Percentiles rank a stretch among this genome's conserved stretches.
These are phyloP conservation scores for Fusarium oxysporum DNA, from an alignment of 2,329 filamentous ascomycete species.

Conservation along the genomic window DNA sequence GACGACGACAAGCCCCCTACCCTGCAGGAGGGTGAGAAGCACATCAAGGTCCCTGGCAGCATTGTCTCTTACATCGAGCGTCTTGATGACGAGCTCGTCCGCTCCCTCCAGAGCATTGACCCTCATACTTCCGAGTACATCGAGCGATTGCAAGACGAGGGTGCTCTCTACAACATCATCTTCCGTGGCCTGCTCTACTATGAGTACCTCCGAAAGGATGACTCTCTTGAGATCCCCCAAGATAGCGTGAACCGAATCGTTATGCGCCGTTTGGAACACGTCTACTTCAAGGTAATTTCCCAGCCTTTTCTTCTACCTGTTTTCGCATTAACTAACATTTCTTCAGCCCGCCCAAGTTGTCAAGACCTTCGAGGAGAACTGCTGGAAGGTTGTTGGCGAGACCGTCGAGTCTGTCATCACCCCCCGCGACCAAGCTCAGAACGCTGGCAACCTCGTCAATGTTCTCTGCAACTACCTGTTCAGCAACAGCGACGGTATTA, in stretches of 20 bases:
- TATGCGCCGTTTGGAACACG: slow-evolving; percentile 93
- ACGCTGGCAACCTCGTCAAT: slow-evolving; percentile 82
- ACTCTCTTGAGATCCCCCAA: slow-evolving; percentile 78
- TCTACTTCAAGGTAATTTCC: slow-evolving; percentile 95
- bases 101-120: slow-evolving; percentile 97
- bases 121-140: slow-evolving; percentile 99
- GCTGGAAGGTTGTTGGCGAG: slow-evolving; percentile 83
- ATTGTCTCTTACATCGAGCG: slow-evolving; percentile 94
- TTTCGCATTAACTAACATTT: slow-evolving; percentile 14
- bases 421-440: slow-evolving; percentile 73
- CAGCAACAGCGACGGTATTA: slow-evolving; percentile 92
- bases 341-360: slow-evolving; percentile 85
- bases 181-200: slow-evolving; percentile 90
- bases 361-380: slow-evolving; percentile 92
- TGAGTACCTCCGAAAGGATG: slow-evolving; percentile 79
- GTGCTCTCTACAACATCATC: slow-evolving; percentile 89
- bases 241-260: slow-evolving; percentile 92
- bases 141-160: slow-evolving; percentile 92
- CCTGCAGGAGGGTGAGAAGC: slow-evolving; percentile 77
- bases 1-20: slow-evolving; percentile 94
- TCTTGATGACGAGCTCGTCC: slow-evolving; percentile 95
- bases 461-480: slow-evolving; percentile 96
- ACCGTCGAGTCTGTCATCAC: slow-evolving; percentile 83
- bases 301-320: slow-evolving; percentile 72
- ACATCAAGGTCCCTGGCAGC: slow-evolving; percentile 93